Evolutionary conservation across 148 eudicot genomes (phyloP), one percentile per base, ranked within the genome.

Genomic region (Heliosperma pusillum): DNA sequence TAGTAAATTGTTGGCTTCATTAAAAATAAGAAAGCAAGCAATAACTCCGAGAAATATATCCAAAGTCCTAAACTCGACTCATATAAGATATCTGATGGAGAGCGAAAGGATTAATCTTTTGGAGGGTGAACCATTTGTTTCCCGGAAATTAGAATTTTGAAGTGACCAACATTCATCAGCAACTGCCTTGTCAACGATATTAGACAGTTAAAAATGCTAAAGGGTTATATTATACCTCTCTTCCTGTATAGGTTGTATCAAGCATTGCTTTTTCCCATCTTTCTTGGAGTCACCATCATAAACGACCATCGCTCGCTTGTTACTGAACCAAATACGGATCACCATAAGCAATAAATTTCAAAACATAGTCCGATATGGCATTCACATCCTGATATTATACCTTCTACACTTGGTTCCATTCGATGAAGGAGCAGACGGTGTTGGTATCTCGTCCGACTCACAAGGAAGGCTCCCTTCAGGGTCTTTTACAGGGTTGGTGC

Each of bases 221-320:
- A 74, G 10, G 13, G 16, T 19, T 61, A 7, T 20, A 59, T 22
- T 57, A 33, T 75, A 80, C 82, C 82, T 75, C 27, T 5, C 69
- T 9, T 42, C 17, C 55, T 50, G 15, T 10, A 1, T 65, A 40
- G 40, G 47, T 19, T 15, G 75, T 44, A 25, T 10, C 17, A 26
- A 20, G 17, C 72, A 26, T 52, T 25, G 33, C 4, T 10, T 52
- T 56, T 42, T 63, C 64, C n/a, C 25, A 64, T 55, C 27, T 26
- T 75, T 67, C 19, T 65, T 56, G 33, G 78, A 75, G 29, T 80
- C 76, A 21, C 70, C 72, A 70, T 70, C 75, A 56, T 50, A 70
- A 27, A 56, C 40, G 30, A 75, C 72, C 67, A n/a, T 80, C 8
- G 26, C 60, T 55, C 45, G 42, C 70, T 75, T 79, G n/a, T n/a